Percentiles rank a stretch among this genome's conserved stretches.
Evolutionary conservation across 176 grass and related monocot species (phyloP).

Genomic region (Aegilops umbellulata): DNA sequence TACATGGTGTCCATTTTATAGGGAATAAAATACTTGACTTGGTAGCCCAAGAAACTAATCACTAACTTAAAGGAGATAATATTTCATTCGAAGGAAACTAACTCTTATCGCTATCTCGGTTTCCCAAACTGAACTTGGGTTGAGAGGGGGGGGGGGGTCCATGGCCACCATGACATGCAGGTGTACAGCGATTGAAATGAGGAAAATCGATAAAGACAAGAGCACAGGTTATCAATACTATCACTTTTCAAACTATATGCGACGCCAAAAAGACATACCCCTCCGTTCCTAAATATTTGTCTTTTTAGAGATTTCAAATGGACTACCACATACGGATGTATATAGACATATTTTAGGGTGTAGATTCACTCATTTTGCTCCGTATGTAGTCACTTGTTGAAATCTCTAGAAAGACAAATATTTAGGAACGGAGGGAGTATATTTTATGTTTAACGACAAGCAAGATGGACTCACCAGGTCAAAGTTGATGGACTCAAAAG

Average conservation of each 20-base stretch:
- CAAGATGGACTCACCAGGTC: conserved; percentile 63
- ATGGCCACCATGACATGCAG: background rate
- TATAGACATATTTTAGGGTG: no score
- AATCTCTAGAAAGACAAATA: no score
- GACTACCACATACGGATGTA: no score
- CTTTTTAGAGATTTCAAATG: no score
- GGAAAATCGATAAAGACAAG: background rate
- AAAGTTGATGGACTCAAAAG: conserved; percentile 77
- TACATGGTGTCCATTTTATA: background rate
- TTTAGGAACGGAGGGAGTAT: no score
- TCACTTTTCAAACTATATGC: background rate
- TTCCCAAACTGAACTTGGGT: background rate
- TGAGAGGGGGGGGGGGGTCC: no score
- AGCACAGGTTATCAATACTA: background rate
- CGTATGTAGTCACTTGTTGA: no score
- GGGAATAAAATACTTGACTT: background rate
- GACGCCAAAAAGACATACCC: background rate
- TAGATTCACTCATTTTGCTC: no score
- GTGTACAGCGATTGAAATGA: background rate
- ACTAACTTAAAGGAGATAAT: background rate
- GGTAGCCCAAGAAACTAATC: background rate
- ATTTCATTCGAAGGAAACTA: background rate
- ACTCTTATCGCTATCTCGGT: background rate
- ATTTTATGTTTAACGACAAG: conserved; percentile 9
- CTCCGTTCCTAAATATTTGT: no score